Percentiles rank a stretch among this genome's conserved stretches.
phyloP scores from a whole-genome alignment of 257 asterid genomes.

The Euphrasia confusa region DNA sequence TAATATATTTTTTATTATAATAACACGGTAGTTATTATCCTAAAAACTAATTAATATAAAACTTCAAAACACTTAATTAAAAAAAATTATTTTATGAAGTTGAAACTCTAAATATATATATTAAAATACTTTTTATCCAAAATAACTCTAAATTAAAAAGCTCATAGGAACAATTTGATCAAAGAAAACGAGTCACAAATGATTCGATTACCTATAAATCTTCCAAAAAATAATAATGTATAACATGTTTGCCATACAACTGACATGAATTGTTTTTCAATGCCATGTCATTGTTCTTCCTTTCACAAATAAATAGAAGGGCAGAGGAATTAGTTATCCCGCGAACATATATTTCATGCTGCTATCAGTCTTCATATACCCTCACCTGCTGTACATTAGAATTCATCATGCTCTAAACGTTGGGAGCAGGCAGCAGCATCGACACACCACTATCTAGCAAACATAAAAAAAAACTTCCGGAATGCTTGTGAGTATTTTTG shows the following conservation, averaged over 20 bases:
- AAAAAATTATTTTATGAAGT: too few species aligned
- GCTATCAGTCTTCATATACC: too few species aligned
- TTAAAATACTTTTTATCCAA: too few species aligned
- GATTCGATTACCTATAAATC: background rate
- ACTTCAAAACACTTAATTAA: too few species aligned
- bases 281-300: background rate
- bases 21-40: too few species aligned
- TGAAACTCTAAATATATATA: too few species aligned
- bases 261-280: background rate
- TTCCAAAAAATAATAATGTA: background rate
- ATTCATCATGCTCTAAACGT: background rate
- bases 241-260: conserved; percentile 8
- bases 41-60: too few species aligned
- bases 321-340: background rate
- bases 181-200: background rate
- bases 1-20: too few species aligned
- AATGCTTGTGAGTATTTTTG: conserved; percentile 5
- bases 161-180: too few species aligned
- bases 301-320: background rate
- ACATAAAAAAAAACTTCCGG: background rate
- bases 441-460: conserved; percentile 16
- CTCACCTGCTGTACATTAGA: conserved; percentile 12
- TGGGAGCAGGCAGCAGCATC: background rate
- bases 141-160: too few species aligned
- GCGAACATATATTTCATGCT: too few species aligned